Conservation (phyloP, 1,139 yeast species). For the Keqinozyma sinolaborantium region DNA sequence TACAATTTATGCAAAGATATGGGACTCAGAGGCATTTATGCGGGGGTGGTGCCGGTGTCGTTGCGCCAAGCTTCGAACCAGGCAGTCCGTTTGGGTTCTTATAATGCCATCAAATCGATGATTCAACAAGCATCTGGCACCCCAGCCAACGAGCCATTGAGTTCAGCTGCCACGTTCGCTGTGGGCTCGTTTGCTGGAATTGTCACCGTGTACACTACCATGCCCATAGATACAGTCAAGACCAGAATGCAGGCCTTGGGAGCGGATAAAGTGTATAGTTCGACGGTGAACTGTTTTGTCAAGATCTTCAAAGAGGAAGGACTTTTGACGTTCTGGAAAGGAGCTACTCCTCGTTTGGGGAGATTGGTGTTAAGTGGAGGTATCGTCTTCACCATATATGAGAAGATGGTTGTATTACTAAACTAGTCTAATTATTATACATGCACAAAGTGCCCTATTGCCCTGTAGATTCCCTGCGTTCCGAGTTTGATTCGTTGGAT, state of each 20-base stretch:
- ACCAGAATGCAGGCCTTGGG: conserved; percentile 96
- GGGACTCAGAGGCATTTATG: conserved; percentile 80
- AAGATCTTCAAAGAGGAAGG: conserved; percentile 87
- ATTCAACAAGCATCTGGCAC: conserved; percentile 70
- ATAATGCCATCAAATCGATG: conserved; percentile 79
- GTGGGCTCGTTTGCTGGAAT: conserved; percentile 94
- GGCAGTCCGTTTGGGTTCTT: conserved; percentile 90
- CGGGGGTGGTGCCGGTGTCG: conserved; percentile 90
- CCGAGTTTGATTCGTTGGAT: too few relatives aligned
- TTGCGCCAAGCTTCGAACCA: conserved; percentile 95
- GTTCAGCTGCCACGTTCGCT: conserved; percentile 75
- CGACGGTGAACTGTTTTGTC: conserved; percentile 79
- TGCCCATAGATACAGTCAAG: conserved; percentile 97
- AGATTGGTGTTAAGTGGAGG: conserved; percentile 92
- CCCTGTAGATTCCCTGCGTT: too few relatives aligned
- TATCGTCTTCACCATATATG: conserved; percentile 91
- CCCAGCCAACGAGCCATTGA: conserved; percentile 69
- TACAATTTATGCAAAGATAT: conserved; percentile 65
- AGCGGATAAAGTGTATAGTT: conserved; percentile 63
- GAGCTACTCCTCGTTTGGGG: conserved; percentile 95
- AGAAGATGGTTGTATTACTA: conserved; percentile 70
- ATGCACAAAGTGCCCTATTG: too few relatives aligned
- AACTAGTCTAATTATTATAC: too few relatives aligned
- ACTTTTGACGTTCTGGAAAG: conserved; percentile 92
- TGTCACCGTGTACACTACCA: conserved; percentile 90